These are phyloP conservation scores for Tuber aestivum DNA, from an alignment of 495 filamentous ascomycete species.

Conservation along the genomic window DNA sequence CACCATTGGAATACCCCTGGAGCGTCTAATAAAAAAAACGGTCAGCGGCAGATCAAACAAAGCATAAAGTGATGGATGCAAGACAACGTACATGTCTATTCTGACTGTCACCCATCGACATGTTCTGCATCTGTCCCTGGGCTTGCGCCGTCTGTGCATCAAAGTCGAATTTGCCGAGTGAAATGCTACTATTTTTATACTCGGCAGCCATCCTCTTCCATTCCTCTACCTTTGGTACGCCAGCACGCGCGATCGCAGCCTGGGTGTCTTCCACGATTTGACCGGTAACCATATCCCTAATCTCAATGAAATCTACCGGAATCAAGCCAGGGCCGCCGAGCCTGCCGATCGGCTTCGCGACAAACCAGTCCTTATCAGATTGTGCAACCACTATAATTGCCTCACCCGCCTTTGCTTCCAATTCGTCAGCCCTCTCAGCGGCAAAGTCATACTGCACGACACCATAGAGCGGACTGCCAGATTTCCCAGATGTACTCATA, in stretches of 20 bases:
- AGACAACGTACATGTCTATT: slow-evolving; percentile 39
- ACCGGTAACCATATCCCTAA: slow-evolving; percentile 86
- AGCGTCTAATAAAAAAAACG: slow-evolving; percentile 24
- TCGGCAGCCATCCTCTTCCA: slow-evolving; percentile 99
- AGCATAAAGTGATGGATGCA: background rate
- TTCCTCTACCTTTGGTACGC: slow-evolving; percentile 95
- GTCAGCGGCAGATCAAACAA: slow-evolving; percentile 15
- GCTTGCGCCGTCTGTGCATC: slow-evolving; percentile 26
- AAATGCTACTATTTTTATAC: slow-evolving; percentile 98
- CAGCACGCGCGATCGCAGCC: slow-evolving; percentile 80
- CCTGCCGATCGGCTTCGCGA: slow-evolving; percentile 94
- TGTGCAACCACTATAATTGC: slow-evolving; percentile 97
- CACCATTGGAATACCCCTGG: slow-evolving; percentile 18
- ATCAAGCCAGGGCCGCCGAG: slow-evolving; percentile 91
- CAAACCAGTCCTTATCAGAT: slow-evolving; percentile 99
- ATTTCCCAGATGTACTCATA: slow-evolving; percentile 56
- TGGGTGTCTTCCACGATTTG: slow-evolving; percentile 73
- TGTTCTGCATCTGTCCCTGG: slow-evolving; percentile 21
- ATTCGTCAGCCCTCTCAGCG: slow-evolving; percentile 87
- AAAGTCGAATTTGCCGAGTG: slow-evolving; percentile 78
- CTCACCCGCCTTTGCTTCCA: slow-evolving; percentile 91
- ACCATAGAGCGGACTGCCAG: slow-evolving; percentile 86
- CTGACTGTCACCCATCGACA: slow-evolving; percentile 28
- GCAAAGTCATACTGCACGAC: slow-evolving; percentile 96
- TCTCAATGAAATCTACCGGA: slow-evolving; percentile 94